Evolutionary conservation across 176 grass and related monocot genomes (phyloP).

Genomic region (Avena atlantica): DNA sequence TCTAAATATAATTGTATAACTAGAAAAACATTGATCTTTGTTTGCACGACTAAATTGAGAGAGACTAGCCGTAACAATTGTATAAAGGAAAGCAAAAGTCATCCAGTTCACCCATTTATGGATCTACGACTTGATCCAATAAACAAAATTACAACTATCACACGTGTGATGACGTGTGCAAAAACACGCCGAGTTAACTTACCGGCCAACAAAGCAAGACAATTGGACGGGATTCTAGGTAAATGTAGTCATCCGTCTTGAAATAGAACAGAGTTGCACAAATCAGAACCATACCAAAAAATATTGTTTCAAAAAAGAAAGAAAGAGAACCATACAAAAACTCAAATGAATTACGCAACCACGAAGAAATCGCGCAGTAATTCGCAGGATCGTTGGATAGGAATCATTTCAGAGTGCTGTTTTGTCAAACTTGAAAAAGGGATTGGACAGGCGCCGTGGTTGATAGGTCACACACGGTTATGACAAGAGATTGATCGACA

Average conservation of each 20-base stretch:
- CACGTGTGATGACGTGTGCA: background rate
- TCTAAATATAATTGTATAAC: background rate
- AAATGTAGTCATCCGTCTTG: background rate
- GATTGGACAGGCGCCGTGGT: slow-evolving; percentile 45
- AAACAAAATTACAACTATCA: background rate
- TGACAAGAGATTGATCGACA: slow-evolving; percentile 29
- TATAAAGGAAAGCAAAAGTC: background rate
- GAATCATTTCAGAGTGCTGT: slow-evolving; percentile 20
- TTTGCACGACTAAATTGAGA: slow-evolving; percentile 22
- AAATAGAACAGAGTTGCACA: background rate
- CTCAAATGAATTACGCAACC: background rate
- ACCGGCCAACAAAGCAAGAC: background rate
- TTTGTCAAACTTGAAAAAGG: slow-evolving; percentile 51
- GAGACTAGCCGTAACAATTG: background rate
- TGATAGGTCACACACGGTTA: slow-evolving; percentile 37
- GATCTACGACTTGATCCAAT: background rate
- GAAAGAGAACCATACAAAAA: background rate
- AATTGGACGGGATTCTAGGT: background rate
- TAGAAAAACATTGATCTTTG: background rate
- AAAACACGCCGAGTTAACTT: background rate
- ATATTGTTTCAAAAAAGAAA: too few species aligned
- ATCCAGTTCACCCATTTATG: background rate
- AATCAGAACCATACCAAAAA: background rate
- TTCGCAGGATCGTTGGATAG: background rate
- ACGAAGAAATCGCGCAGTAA: background rate